Percentiles rank a stretch among this genome's conserved stretches.
Evolutionary conservation across 75 land plant genomes (phyloP).

Genomic region (Gnetum montanum): DNA sequence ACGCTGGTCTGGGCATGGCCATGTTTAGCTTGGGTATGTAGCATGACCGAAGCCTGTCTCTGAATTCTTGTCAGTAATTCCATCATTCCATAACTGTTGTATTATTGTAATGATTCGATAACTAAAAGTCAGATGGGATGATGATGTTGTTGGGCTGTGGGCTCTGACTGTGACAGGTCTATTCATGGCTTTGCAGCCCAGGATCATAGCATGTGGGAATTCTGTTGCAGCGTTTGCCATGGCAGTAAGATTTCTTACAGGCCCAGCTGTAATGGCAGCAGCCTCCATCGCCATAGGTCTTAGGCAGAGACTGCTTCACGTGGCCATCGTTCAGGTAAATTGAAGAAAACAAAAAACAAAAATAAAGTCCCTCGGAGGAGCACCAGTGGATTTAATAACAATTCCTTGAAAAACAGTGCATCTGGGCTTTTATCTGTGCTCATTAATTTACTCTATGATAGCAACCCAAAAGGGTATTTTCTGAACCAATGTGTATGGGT

Average conservation of each 20-base stretch:
- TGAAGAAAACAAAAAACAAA: too few relatives aligned
- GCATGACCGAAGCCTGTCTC: background rate
- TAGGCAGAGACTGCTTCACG: slow-evolving; percentile 51
- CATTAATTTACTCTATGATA: background rate
- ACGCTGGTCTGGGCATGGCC: slow-evolving; percentile 94
- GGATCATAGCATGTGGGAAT: slow-evolving; percentile 78
- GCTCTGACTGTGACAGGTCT: slow-evolving; percentile 37
- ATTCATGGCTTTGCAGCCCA: slow-evolving; percentile 85
- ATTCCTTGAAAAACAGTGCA: slow-evolving; percentile 1
- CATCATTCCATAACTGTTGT: background rate
- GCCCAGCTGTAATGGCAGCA: slow-evolving; percentile 90
- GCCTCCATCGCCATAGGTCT: slow-evolving; percentile 72
- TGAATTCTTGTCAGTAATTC: background rate
- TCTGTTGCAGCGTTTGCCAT: slow-evolving; percentile 55
- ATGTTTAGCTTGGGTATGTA: slow-evolving; percentile 84
- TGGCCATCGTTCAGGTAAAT: slow-evolving; percentile 86
- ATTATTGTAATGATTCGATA: slow-evolving; percentile 1
- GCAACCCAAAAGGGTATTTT: background rate
- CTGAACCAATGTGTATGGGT: background rate
- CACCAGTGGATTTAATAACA: background rate
- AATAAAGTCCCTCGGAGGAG: background rate
- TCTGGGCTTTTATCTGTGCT: background rate
- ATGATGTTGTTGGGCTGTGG: background rate
- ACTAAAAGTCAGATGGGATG: background rate
- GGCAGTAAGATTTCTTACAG: slow-evolving; percentile 74